Conservation (phyloP, 2,329 filamentous ascomycete genomes). For the Cryphonectria nitschkei region DNA sequence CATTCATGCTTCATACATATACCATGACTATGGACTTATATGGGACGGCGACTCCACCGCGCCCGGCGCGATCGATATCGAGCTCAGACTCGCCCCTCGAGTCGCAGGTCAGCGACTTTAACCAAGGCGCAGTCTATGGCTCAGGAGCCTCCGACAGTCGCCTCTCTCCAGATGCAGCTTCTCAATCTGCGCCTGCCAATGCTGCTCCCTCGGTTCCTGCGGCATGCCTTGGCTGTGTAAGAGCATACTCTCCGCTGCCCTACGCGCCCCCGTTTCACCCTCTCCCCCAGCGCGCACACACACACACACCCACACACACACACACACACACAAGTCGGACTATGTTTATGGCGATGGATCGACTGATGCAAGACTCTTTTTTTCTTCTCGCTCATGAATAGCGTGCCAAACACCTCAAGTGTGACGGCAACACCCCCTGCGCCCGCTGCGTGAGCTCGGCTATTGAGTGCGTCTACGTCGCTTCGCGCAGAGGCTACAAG, state of each 20-base stretch:
- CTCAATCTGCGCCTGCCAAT: slow-evolving; percentile 13
- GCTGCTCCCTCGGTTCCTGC: slow-evolving; percentile 47
- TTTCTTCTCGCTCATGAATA: slow-evolving; percentile 36
- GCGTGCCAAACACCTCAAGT: slow-evolving; percentile 73
- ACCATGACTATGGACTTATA: slow-evolving; percentile 23
- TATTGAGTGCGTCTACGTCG: slow-evolving; percentile 70
- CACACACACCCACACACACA: too few relatives aligned
- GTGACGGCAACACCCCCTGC: slow-evolving; percentile 72
- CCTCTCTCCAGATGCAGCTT: slow-evolving; percentile 17
- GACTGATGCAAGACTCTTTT: slow-evolving; percentile 17
- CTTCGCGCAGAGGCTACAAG: slow-evolving; percentile 76
- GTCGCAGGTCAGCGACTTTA: slow-evolving; percentile 25
- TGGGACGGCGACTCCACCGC: slow-evolving; percentile 13
- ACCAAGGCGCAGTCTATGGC: slow-evolving; percentile 30
- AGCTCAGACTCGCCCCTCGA: slow-evolving; percentile 26
- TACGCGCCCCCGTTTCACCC: not conserved
- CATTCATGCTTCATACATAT: slow-evolving; percentile 3
- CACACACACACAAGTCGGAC: too few relatives aligned
- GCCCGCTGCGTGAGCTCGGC: slow-evolving; percentile 60
- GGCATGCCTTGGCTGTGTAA: slow-evolving; percentile 60
- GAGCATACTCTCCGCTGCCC: slow-evolving; percentile 33
- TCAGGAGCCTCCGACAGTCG: slow-evolving; percentile 31
- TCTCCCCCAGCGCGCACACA: not conserved
- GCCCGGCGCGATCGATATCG: slow-evolving; percentile 18
- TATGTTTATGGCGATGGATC: not conserved